Percentiles rank a stretch among this genome's conserved stretches.
These are phyloP conservation scores for Leishmania mexicana DNA, from an alignment of 208 protist genomes.

Conservation along the genomic window DNA sequence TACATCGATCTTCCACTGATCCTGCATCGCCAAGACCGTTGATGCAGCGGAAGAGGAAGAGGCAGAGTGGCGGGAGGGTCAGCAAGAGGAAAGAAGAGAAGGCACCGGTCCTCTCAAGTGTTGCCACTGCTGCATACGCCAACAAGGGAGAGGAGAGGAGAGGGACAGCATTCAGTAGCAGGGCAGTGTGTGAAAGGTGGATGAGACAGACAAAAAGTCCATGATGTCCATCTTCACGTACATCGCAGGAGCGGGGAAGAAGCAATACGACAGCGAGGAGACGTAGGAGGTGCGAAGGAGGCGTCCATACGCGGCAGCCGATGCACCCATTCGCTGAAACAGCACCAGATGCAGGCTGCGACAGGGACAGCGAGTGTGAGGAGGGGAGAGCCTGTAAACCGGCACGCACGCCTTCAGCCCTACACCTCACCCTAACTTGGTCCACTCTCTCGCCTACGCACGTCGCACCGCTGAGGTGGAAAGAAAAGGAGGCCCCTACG, in stretches of 20 bases:
- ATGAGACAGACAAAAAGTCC: neutral
- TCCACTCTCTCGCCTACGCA: neutral
- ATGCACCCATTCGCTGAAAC: neutral
- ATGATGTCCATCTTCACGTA: neutral
- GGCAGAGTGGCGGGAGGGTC: neutral
- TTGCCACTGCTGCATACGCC: neutral
- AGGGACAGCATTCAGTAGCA: neutral
- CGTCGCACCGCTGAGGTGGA: neutral
- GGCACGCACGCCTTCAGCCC: neutral
- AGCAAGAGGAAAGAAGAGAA: neutral
- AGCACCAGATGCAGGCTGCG: neutral
- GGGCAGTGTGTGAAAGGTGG: neutral
- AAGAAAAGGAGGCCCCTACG: neutral
- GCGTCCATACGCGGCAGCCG: neutral
- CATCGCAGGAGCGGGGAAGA: neutral
- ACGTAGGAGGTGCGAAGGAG: neutral
- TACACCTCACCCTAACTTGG: neutral
- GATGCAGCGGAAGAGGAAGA: neutral
- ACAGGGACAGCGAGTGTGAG: neutral
- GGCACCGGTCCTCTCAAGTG: neutral
- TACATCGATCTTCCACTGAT: constrained; percentile 34
- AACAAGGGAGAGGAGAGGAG: neutral
- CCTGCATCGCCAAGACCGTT: constrained; percentile 8
- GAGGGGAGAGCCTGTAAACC: neutral
- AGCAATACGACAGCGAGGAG: neutral